These are phyloP conservation scores for Dioscorea alata DNA, from an alignment of 106 monocot genomes.

Conservation along the genomic window DNA sequence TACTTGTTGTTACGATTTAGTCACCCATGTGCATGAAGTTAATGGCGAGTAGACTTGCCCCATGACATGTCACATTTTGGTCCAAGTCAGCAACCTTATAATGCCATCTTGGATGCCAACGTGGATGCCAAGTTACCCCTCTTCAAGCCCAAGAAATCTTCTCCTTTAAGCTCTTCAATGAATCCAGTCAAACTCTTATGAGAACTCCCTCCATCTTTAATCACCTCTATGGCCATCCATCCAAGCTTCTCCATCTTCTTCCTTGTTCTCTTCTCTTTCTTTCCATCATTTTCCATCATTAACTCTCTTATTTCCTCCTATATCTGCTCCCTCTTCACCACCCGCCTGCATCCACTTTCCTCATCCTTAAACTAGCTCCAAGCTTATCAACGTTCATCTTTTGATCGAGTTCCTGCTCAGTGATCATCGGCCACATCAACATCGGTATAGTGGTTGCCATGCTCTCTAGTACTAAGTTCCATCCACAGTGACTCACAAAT, in stretches of 20 bases:
- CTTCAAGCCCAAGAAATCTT: too few species aligned
- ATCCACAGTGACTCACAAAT: conserved; percentile 18
- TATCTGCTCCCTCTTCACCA: conserved; percentile 1
- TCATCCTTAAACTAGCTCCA: not conserved
- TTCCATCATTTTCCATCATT: conserved; percentile 7
- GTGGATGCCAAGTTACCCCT: too few species aligned
- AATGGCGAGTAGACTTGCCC: too few species aligned
- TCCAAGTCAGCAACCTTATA: too few species aligned
- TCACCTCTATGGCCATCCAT: not conserved
- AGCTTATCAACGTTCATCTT: conserved; percentile 10
- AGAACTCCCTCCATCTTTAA: conserved; percentile 7
- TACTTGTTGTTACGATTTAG: too few species aligned
- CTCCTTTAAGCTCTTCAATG: conserved; percentile 2
- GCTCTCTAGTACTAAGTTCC: conserved; percentile 15
- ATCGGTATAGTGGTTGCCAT: conserved; percentile 7
- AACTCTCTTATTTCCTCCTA: conserved; percentile 1
- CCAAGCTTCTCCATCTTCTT: conserved; percentile 1
- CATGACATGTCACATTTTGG: too few species aligned
- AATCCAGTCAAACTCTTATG: not conserved
- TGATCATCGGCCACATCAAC: conserved; percentile 15
- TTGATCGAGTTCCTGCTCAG: conserved; percentile 1
- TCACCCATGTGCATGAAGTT: too few species aligned
- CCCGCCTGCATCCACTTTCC: not conserved
- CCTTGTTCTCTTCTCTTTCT: conserved; percentile 1
- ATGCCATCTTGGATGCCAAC: too few species aligned